These are phyloP conservation scores for Thraustochytrium striatum DNA, from an alignment of 352 stramenopile genomes.

Conservation along the genomic window DNA sequence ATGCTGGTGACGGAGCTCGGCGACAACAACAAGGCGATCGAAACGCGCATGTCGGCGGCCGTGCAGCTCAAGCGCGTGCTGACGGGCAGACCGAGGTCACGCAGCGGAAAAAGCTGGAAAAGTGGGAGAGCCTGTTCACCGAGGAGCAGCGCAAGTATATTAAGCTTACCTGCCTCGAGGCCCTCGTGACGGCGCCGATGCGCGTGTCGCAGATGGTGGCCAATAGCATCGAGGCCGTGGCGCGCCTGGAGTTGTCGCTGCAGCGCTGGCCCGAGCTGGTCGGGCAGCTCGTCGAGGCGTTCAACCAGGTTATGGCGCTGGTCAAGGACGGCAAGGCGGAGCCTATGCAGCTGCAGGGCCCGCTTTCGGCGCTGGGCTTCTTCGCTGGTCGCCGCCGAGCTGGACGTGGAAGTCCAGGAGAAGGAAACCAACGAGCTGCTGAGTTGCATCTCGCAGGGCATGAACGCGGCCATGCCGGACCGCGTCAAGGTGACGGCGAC, in stretches of 20 bases:
- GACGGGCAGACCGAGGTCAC: slow-evolving; percentile 11
- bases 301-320: slow-evolving; percentile 52
- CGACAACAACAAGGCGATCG: slow-evolving; percentile 1
- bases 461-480: slow-evolving; percentile 73
- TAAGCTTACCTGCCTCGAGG: slow-evolving; percentile 20
- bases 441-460: slow-evolving; percentile 93
- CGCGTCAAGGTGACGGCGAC: slow-evolving; percentile 84
- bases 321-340: too few species aligned
- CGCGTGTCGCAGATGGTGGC: slow-evolving; percentile 59
- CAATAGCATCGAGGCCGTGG: slow-evolving; percentile 83
- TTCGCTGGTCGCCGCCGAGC: slow-evolving; percentile 65
- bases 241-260: slow-evolving; percentile 83
- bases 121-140: background rate
- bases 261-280: slow-evolving; percentile 90
- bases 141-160: background rate
- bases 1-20: background rate
- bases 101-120: background rate
- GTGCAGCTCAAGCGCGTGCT: slow-evolving; percentile 32
- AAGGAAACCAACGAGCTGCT: slow-evolving; percentile 90
- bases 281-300: slow-evolving; percentile 53
- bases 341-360: background rate
- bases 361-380: slow-evolving; percentile 65
- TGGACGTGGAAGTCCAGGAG: slow-evolving; percentile 70
- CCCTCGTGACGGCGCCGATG: background rate
- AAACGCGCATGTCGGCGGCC: background rate